Percentiles rank a stretch among this genome's conserved stretches.
Evolutionary conservation across 2,329 filamentous ascomycete genomes (phyloP).

Genomic region (Polytolypa hystricis): DNA sequence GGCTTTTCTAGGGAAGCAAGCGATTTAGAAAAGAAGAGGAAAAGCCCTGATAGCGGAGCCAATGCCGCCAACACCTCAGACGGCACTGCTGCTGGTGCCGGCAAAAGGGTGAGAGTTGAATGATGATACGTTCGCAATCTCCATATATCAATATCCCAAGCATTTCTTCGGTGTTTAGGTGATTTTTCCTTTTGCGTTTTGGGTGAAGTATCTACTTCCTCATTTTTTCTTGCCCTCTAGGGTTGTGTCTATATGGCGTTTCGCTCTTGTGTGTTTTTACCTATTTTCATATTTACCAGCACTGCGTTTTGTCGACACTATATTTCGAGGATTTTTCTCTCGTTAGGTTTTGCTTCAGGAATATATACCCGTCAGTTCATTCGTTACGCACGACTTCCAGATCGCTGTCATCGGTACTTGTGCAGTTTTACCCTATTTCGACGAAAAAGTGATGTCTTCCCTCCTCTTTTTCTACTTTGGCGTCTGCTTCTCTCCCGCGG

Average conservation of each 20-base stretch:
- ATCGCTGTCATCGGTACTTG: no score
- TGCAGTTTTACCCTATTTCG: no score
- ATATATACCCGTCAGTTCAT: no score
- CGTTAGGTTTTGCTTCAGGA: no score
- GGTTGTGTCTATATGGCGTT: not conserved
- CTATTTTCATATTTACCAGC: no score
- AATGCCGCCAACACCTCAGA: slow-evolving; percentile 17
- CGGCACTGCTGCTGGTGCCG: no score
- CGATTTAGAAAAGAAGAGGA: slow-evolving; percentile 34
- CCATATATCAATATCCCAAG: not conserved
- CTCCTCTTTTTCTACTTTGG: no score
- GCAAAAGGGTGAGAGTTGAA: slow-evolving; percentile 29
- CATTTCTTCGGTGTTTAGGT: not conserved
- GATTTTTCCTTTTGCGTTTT: not conserved
- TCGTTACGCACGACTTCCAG: no score
- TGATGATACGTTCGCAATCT: slow-evolving; percentile 4
- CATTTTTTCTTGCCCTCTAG: not conserved
- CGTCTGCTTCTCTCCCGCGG: no score
- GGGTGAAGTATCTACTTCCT: not conserved
- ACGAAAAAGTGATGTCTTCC: no score
- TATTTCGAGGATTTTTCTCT: not conserved
- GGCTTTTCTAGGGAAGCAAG: slow-evolving; percentile 30
- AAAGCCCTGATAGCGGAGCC: slow-evolving; percentile 29
- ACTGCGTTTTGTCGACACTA: not conserved
- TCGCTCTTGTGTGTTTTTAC: no score